Evolutionary conservation across 768 basidiomycete species (phyloP), one percentile per base, ranked within the genome.

Genomic region (Paxillus rubicundulus): DNA sequence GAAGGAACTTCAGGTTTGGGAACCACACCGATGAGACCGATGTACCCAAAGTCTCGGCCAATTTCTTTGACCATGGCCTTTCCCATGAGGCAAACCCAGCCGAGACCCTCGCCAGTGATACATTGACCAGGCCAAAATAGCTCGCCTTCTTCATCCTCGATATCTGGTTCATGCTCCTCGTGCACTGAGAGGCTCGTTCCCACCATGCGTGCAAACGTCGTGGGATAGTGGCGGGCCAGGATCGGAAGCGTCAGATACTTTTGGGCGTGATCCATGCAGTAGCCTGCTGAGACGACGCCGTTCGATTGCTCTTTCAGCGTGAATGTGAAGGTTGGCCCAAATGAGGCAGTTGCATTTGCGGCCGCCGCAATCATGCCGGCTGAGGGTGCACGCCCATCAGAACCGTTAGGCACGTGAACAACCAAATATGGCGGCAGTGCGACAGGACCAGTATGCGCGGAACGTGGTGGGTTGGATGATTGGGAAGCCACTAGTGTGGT

Each of bases 11-110:
- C 81, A 6, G 85, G 84, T 61, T 86, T 86, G 13, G 81, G 84
- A 32, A 90, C 80, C n/a, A 85, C 82, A 16, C 87, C 87, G 17
- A 82, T 79, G 16, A 87, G 68, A 28, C 89, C 87, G 52, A 72
- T 74, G 71, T 91, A 92, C 10, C 85, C 86, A 68, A 85, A 83
- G 32, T 82, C 77, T 61, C 82, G 84, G 56, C 88, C 87, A 61
- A 88, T 86, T 62, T 92, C 89, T 60, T 80, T 82, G 63, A 92
- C 82, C 89, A 92, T 92, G 37, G 88, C 85, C 64, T 86, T 87
- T 60, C 88, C 89, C 82, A 92, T 85, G 27, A 87, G 74, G 67
- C 89, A 91, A n/a, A 90, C 82, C 89, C 89, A 92, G 18, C 85
- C 89, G 28, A 92, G 75, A 45, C 89, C 89, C 66, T 89, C 86